Conservation (phyloP, 1,284 basidiomycete species). For the Xerocomus cyaneibrunnescens region DNA sequence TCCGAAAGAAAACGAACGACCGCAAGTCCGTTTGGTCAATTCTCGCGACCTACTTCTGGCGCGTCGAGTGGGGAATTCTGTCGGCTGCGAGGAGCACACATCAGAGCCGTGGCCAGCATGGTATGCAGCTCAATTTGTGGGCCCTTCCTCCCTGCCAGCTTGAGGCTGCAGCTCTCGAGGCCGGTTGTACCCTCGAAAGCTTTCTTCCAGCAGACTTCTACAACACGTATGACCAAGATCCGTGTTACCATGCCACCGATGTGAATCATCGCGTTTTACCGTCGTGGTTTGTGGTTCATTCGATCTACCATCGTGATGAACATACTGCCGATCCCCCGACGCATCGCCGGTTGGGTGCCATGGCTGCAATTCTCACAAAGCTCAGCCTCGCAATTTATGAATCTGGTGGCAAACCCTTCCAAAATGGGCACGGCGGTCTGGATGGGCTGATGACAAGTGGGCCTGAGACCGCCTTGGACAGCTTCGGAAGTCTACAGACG, state of each 20-base stretch:
- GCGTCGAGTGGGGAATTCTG: conserved; percentile 1
- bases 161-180: conserved; percentile 60
- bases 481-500: conserved; percentile 15
- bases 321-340: conserved; percentile 31
- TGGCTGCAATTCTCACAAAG: conserved; percentile 51
- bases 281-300: conserved; percentile 22
- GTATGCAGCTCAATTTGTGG: conserved; percentile 59
- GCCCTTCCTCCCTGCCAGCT: conserved; percentile 52
- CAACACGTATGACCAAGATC: conserved; percentile 13
- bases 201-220: conserved; percentile 45
- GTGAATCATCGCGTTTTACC: neutral
- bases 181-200: conserved; percentile 54
- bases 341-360: conserved; percentile 45
- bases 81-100: conserved; percentile 9
- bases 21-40: conserved; percentile 14
- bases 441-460: neutral
- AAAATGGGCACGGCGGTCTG: neutral
- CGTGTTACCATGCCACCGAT: neutral
- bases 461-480: neutral
- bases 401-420: conserved; percentile 9
- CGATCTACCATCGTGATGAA: conserved; percentile 20
- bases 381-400: conserved; percentile 41
- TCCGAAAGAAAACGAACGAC: conserved; percentile 28
- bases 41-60: conserved; percentile 14
- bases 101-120: conserved; percentile 33